Conservation (phyloP, 805 yeast genomes). For the Myxozyma neotropica region DNA sequence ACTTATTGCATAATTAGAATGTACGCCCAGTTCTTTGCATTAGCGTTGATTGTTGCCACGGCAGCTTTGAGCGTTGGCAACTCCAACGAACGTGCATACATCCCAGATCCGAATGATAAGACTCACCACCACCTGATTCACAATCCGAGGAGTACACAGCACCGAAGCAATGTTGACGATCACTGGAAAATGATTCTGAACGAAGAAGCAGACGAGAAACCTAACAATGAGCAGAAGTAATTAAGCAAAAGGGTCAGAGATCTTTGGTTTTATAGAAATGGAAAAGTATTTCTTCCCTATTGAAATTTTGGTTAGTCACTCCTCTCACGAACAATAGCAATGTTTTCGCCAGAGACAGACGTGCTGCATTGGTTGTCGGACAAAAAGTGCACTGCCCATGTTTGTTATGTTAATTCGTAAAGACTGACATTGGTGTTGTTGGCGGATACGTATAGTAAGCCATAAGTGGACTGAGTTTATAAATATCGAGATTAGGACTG, state of each 20-base stretch:
- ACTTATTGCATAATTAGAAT: constrained; percentile 51
- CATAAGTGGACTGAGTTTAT: no score
- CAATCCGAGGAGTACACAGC: constrained; percentile 6
- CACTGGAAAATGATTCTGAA: constrained; percentile 23
- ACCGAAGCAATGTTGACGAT: constrained; percentile 5
- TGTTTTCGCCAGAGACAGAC: no score
- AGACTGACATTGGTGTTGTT: no score
- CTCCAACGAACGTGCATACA: constrained; percentile 42
- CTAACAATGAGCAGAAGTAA: neutral
- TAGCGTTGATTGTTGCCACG: constrained; percentile 67
- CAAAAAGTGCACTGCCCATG: no score
- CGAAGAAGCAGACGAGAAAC: neutral
- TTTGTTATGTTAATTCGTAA: no score
- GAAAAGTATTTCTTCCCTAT: no score
- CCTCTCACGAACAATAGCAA: no score
- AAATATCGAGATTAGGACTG: no score
- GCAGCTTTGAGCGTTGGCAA: constrained; percentile 41
- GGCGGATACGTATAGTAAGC: no score
- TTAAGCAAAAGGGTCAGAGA: neutral
- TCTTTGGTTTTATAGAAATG: no score
- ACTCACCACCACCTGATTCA: constrained; percentile 19
- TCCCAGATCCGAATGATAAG: constrained; percentile 23
- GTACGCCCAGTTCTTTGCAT: constrained; percentile 85
- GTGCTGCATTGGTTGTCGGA: no score
- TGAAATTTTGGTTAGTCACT: no score